A percentile compares a stretch with the other conserved stretches of the same genome.
Conservation (phyloP, 768 basidiomycete species). For the Suillus subluteus region DNA sequence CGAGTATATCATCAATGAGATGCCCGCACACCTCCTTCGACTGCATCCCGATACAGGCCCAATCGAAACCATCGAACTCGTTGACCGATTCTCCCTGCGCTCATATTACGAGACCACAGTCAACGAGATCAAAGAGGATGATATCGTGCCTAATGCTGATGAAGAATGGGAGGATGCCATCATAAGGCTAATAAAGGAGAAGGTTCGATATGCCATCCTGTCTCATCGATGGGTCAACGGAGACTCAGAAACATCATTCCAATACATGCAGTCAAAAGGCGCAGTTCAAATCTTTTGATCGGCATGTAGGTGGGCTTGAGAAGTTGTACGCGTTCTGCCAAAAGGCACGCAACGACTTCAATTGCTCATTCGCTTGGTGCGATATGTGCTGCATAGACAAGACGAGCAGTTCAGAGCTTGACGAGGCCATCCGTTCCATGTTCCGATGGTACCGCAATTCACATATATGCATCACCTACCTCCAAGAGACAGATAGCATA, state of each 20-base stretch:
- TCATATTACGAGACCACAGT: constrained; percentile 1
- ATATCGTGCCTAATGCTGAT: neutral
- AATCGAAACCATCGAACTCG: constrained; percentile 4
- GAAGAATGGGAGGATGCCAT: constrained; percentile 9
- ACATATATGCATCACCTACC: constrained; percentile 15
- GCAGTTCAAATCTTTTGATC: neutral
- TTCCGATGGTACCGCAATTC: constrained; percentile 18
- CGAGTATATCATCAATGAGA: constrained; percentile 14
- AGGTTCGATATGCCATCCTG: constrained; percentile 14
- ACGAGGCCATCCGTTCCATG: constrained; percentile 18
- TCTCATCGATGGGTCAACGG: constrained; percentile 15
- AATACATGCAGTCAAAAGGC: constrained; percentile 7
- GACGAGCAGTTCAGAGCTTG: constrained; percentile 22
- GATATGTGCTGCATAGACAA: constrained; percentile 24
- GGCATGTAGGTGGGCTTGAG: neutral
- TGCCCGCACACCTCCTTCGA: constrained; percentile 13
- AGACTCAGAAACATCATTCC: constrained; percentile 10
- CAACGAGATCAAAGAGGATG: constrained; percentile 5
- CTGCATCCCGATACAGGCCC: constrained; percentile 4
- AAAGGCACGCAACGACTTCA: constrained; percentile 13
- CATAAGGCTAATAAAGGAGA: neutral
- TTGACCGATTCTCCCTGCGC: constrained; percentile 6
- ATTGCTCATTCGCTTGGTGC: constrained; percentile 17
- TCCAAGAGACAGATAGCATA: constrained; percentile 9
- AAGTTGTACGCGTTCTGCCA: constrained; percentile 15